Evolutionary conservation across 139 green algal species (phyloP).

Genomic region (Dunaliella sp.): DNA sequence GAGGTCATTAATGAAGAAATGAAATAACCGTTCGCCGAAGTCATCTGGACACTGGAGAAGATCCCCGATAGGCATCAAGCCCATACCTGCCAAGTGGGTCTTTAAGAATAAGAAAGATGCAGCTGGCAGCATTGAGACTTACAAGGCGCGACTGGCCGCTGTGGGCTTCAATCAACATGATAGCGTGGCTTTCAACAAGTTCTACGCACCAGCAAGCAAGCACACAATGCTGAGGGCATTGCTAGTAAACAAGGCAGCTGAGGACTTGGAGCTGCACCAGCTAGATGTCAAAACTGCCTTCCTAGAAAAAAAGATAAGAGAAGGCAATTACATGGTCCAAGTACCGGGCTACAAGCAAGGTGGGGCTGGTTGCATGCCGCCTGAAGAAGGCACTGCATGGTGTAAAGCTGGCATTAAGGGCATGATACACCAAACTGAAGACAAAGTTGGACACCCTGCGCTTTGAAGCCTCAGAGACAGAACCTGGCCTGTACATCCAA

Average conservation of each 20-base stretch:
- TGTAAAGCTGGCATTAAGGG: slow-evolving; percentile 45
- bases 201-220: slow-evolving; percentile 30
- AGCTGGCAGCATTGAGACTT: slow-evolving; percentile 44
- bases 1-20: slow-evolving; percentile 22
- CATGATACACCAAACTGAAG: slow-evolving; percentile 42
- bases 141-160: slow-evolving; percentile 54
- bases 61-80: no score
- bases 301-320: slow-evolving; percentile 48
- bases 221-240: slow-evolving; percentile 22
- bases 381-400: slow-evolving; percentile 46
- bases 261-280: slow-evolving; percentile 41
- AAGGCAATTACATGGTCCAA: slow-evolving; percentile 38
- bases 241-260: slow-evolving; percentile 20
- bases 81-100: no score
- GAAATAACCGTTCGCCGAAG: background rate
- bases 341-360: slow-evolving; percentile 23
- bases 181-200: slow-evolving; percentile 39
- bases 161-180: slow-evolving; percentile 48
- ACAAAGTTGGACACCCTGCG: slow-evolving; percentile 26
- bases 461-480: slow-evolving; percentile 25
- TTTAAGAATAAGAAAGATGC: no score
- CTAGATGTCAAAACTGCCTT: slow-evolving; percentile 62
- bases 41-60: slow-evolving; percentile 10
- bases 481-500: slow-evolving; percentile 40
- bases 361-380: background rate